Evolutionary conservation across 2,329 filamentous ascomycete species (phyloP).

Genomic region (Penicillium sp.): DNA sequence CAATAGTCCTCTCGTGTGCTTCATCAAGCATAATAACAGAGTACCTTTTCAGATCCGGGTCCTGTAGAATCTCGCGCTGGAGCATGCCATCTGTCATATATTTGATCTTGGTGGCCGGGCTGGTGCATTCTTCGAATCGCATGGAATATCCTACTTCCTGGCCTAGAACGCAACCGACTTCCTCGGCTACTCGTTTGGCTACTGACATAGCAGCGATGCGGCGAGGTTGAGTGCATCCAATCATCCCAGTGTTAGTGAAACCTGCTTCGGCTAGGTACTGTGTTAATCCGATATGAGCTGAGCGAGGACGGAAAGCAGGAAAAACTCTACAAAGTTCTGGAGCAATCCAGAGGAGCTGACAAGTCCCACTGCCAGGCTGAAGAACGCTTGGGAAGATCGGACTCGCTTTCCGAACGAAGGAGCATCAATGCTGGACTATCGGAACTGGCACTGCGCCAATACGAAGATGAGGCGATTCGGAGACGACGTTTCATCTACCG

Average conservation of each 20-base stretch:
- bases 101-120: slow-evolving; percentile 85
- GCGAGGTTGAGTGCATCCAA: slow-evolving; percentile 93
- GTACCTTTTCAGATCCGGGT: slow-evolving; percentile 82
- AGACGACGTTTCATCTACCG: too few relatives aligned
- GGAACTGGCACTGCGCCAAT: too few relatives aligned
- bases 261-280: slow-evolving; percentile 93
- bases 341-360: too few relatives aligned
- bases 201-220: slow-evolving; percentile 98
- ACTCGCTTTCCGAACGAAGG: too few relatives aligned
- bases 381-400: too few relatives aligned
- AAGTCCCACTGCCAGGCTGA: too few relatives aligned
- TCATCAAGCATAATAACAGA: slow-evolving; percentile 98
- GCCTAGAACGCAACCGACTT: slow-evolving; percentile 86
- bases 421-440: too few relatives aligned
- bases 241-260: slow-evolving; percentile 79
- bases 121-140: slow-evolving; percentile 92
- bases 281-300: slow-evolving; percentile 44
- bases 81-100: slow-evolving; percentile 99
- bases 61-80: slow-evolving; percentile 87
- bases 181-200: slow-evolving; percentile 91
- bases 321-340: too few relatives aligned
- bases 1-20: slow-evolving; percentile 93
- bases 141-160: slow-evolving; percentile 96
- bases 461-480: too few relatives aligned
- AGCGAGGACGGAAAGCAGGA: too few relatives aligned